Conservation (phyloP, 345 rosid genomes). For the Garcia nutans region DNA sequence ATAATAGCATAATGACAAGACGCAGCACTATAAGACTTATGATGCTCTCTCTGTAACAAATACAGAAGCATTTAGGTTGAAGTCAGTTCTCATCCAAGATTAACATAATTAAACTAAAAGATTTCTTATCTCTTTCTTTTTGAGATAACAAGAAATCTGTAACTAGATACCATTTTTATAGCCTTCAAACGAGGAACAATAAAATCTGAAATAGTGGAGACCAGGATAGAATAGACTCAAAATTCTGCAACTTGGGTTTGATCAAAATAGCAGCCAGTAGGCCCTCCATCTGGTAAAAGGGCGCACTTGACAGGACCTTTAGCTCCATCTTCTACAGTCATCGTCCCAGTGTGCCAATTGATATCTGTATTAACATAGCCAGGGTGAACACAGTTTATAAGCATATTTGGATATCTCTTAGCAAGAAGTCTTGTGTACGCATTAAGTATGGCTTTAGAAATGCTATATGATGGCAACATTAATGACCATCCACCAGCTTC, state of each 20-base stretch:
- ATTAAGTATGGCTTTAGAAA: slow-evolving; percentile 49
- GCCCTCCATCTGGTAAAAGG: slow-evolving; percentile 46
- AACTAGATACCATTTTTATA: background rate
- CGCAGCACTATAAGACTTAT: no score
- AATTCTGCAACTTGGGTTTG: slow-evolving; percentile 45
- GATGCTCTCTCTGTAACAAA: no score
- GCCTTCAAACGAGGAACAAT: background rate
- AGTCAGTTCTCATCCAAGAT: no score
- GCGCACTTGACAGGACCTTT: slow-evolving; percentile 52
- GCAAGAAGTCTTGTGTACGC: slow-evolving; percentile 58
- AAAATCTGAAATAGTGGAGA: background rate
- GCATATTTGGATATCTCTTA: slow-evolving; percentile 42
- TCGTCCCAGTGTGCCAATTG: slow-evolving; percentile 47
- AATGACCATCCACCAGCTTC: slow-evolving; percentile 56
- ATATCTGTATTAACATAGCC: slow-evolving; percentile 50
- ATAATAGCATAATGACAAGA: no score
- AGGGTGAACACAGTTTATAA: slow-evolving; percentile 55
- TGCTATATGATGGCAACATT: slow-evolving; percentile 53
- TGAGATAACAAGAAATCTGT: background rate
- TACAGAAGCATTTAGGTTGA: no score
- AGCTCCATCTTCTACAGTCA: slow-evolving; percentile 45
- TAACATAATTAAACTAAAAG: no score
- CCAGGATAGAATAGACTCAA: slow-evolving; percentile 10
- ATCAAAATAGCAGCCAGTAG: slow-evolving; percentile 49
- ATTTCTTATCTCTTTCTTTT: no score